phyloP scores from a whole-genome alignment of 805 yeast species.

The Metschnikowia kunwiensis region DNA sequence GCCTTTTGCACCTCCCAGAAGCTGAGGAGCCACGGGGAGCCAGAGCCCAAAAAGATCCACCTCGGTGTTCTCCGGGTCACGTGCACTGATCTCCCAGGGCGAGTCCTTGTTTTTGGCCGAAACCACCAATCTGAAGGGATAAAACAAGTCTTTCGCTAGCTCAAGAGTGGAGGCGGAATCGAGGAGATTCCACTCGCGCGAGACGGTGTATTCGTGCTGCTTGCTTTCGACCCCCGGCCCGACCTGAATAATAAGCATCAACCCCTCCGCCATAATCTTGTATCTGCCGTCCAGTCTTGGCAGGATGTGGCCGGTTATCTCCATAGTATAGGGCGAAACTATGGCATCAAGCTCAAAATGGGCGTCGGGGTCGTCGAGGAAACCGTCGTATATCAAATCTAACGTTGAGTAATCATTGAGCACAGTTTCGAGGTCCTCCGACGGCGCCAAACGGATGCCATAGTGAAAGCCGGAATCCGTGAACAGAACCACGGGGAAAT shows the following conservation, averaged over 20 bases:
- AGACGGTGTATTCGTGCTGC: neutral
- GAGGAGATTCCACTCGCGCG: neutral
- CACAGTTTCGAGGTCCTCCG: neutral
- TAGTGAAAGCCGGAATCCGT: neutral
- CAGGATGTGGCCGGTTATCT: slow-evolving; percentile 1
- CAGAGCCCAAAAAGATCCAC: neutral
- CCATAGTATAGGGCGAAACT: neutral
- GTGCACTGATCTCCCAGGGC: neutral
- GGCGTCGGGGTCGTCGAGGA: neutral
- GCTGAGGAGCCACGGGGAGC: no score
- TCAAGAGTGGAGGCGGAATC: no score
- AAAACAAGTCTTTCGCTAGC: neutral
- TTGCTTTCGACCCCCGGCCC: neutral
- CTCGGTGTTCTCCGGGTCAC: neutral
- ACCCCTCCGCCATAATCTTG: neutral
- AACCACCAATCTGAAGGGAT: neutral
- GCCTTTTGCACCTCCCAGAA: no score
- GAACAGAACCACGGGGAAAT: neutral
- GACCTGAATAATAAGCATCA: neutral
- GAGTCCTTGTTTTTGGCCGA: neutral
- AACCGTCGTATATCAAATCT: neutral
- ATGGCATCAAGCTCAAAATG: neutral
- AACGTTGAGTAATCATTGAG: neutral
- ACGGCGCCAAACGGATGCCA: neutral
- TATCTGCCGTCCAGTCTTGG: neutral